Conservation (phyloP, 495 filamentous ascomycete species). For the Tuber borchii region DNA sequence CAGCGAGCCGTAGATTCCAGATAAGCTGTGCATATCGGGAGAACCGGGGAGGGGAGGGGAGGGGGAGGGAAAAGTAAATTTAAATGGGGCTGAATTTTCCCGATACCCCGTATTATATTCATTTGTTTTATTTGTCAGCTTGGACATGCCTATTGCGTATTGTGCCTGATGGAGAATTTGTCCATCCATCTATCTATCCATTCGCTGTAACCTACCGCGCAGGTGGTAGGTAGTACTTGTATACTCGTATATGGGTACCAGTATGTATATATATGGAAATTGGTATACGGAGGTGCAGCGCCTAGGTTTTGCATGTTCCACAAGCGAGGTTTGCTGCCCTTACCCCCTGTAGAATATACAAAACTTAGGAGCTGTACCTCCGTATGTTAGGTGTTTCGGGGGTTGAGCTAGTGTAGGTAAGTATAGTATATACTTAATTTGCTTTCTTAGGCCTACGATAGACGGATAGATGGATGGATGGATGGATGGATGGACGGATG, state of each 20-base stretch:
- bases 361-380: too few species aligned
- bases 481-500: not conserved
- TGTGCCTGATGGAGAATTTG: not conserved
- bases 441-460: not conserved
- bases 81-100: not conserved
- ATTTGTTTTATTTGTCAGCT: not conserved
- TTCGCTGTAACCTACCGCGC: not conserved
- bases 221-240: not conserved
- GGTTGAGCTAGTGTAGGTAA: too few species aligned
- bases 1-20: not conserved
- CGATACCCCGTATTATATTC: too few species aligned
- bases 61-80: not conserved
- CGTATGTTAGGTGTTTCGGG: not conserved
- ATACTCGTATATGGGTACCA: too few species aligned
- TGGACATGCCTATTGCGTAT: conserved; percentile 1
- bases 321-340: too few species aligned
- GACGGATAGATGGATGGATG: not conserved
- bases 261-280: not conserved
- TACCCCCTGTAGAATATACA: too few species aligned
- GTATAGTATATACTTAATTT: too few species aligned
- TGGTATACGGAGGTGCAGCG: too few species aligned
- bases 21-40: not conserved
- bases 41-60: not conserved
- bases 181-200: too few species aligned
- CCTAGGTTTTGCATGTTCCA: too few species aligned